Percentiles rank a stretch among this genome's conserved stretches.
Conservation (phyloP, 441 rosid genomes). For the Populus trichocarpa region DNA sequence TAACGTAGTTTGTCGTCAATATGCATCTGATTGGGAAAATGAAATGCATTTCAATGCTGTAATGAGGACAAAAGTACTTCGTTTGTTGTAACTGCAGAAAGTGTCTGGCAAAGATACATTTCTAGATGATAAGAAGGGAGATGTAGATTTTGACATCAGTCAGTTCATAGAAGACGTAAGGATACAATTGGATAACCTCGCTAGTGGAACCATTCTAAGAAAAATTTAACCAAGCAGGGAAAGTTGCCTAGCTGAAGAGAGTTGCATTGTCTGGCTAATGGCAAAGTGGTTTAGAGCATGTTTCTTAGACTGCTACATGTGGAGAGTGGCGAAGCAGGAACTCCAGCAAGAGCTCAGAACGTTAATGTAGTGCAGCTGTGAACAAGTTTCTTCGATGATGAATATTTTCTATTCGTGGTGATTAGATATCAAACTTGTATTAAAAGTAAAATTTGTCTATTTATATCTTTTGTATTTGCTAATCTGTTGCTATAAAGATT, state of each 20-base stretch:
- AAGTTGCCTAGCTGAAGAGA: constrained; percentile 66
- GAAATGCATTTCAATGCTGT: too few species aligned
- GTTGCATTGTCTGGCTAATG: constrained; percentile 41
- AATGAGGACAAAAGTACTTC: too few species aligned
- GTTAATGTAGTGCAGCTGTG: not conserved
- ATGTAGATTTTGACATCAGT: constrained; percentile 63
- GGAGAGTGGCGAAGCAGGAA: constrained; percentile 59
- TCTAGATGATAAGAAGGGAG: too few species aligned
- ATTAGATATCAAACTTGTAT: too few species aligned
- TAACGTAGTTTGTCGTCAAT: too few species aligned
- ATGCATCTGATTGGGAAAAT: too few species aligned
- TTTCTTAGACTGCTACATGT: constrained; percentile 61
- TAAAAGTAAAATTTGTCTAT: not conserved
- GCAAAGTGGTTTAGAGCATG: constrained; percentile 54
- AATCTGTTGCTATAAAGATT: too few species aligned
- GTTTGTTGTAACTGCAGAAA: too few species aligned
- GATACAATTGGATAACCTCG: constrained; percentile 34
- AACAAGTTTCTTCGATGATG: not conserved
- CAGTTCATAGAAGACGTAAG: constrained; percentile 51
- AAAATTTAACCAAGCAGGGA: constrained; percentile 40
- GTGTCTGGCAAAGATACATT: too few species aligned
- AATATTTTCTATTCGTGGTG: too few species aligned
- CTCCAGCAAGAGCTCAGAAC: constrained; percentile 35
- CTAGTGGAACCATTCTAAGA: constrained; percentile 50
- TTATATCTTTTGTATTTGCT: too few species aligned